Evolutionary conservation across 352 stramenopile species (phyloP).

Genomic region (Phytophthora sp.): DNA sequence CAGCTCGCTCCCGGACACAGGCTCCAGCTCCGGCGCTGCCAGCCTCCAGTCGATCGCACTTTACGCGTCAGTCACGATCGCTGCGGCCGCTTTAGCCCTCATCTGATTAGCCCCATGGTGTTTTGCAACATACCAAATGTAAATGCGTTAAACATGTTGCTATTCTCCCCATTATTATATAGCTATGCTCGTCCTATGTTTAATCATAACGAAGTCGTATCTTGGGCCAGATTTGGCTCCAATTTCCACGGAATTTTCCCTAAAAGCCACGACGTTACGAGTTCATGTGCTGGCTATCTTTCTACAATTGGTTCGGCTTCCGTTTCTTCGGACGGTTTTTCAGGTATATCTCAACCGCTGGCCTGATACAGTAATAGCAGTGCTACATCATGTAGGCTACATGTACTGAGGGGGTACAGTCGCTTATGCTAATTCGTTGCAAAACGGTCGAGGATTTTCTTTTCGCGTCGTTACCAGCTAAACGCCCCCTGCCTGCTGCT

Average conservation of each 20-base stretch:
- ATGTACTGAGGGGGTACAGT: not conserved
- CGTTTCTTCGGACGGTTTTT: no score
- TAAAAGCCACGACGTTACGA: no score
- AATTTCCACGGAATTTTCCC: no score
- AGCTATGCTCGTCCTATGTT: constrained; percentile 19
- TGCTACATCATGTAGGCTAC: no score
- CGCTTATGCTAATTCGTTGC: constrained; percentile 9
- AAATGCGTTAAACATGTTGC: no score
- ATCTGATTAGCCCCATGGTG: constrained; percentile 15
- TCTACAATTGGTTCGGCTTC: no score
- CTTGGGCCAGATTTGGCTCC: no score
- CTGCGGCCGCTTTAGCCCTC: constrained; percentile 18
- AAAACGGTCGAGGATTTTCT: constrained; percentile 32
- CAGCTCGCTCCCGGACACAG: constrained; percentile 2
- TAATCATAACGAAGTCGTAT: constrained; percentile 2
- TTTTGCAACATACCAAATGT: no score
- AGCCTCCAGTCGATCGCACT: constrained; percentile 17
- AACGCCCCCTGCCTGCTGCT: not conserved
- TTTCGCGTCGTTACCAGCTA: constrained; percentile 23
- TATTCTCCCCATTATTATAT: constrained; percentile 1
- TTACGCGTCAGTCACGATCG: constrained; percentile 23
- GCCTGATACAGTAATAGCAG: no score
- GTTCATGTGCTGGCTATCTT: no score
- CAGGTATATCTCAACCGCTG: not conserved
- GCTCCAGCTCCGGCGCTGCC: constrained; percentile 22